Evolutionary conservation across 176 grass and related monocot species (phyloP).

Genomic region (Zea mays): DNA sequence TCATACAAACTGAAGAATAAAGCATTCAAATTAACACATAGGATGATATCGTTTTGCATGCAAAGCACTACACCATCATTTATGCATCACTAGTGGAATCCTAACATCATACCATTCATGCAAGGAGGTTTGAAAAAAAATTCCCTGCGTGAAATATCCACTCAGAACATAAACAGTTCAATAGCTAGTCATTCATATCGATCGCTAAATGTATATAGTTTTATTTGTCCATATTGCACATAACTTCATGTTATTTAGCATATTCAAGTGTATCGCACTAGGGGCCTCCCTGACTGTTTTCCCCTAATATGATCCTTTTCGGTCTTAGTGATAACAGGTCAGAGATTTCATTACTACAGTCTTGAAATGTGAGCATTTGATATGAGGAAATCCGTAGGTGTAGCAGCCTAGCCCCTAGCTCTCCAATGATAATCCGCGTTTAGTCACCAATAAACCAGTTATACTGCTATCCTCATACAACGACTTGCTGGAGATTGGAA

Average conservation of each 20-base stretch:
- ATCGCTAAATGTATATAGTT: background rate
- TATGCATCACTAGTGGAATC: background rate
- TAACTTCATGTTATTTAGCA: background rate
- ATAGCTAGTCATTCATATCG: background rate
- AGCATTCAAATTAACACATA: conserved; percentile 26
- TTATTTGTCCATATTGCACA: background rate
- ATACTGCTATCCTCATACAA: background rate
- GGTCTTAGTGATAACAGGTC: background rate
- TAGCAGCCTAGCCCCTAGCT: background rate
- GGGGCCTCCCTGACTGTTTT: background rate
- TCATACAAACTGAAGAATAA: conserved; percentile 28
- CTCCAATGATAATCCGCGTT: background rate
- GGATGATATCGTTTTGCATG: conserved; percentile 16
- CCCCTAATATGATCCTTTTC: background rate
- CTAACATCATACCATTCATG: background rate
- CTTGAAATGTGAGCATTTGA: background rate
- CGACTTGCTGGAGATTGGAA: background rate
- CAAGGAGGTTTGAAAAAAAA: background rate
- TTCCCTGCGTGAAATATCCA: background rate
- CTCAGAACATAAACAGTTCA: background rate
- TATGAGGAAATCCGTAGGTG: background rate
- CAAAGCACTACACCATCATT: background rate
- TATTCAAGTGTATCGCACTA: background rate
- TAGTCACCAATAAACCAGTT: background rate
- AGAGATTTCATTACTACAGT: background rate